Evolutionary conservation across 2,329 filamentous ascomycete species (phyloP), one percentile per base, ranked within the genome.

Genomic region (Aspergillus niger): DNA sequence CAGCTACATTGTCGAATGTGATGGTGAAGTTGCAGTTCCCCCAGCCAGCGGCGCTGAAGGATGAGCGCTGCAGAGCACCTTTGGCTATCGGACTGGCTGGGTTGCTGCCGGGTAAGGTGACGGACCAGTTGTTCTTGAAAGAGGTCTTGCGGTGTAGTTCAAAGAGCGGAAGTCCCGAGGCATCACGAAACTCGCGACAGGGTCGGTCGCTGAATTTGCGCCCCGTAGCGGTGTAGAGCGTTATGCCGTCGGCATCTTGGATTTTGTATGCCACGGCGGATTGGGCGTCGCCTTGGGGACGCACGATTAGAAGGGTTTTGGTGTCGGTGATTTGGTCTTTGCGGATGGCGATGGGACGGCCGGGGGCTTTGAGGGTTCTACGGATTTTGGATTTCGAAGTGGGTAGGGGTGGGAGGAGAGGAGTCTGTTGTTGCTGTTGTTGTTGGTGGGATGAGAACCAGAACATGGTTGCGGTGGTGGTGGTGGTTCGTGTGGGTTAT

Each of bases 151-250:
- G 50, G 26, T 69, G 64, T 24, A 67, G 57, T 57, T 72, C 69
- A 59, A 72, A 73, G 56, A 73, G 61, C 2, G 70, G 70, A 1
- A 73, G 61, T 1, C 70, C 70, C 7, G 70, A 71, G 5, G 64
- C 51, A 49, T 73, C 69, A 22, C 70, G 68, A 56, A 73, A 70
- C 48, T 73, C 70, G 22, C 70, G 68, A n/a, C 65, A 65, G 2
- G 61, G 43, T 5, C 65, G 63, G n/a, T 63, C 48, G 32, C 63
- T 60, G 52, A 69, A 72, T 56, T 67, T 68, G 43, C 60, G 60
- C 3, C 70, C 70, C 13, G 68, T 69, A 6, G 65, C 69, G 10
- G 70, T 72, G 58, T 70, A 70, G 8, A 70, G 38, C 2, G 59
- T 62, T 2, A 62, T 49, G 32, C 65, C 66, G 24, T 72, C 65